A percentile compares a stretch with the other conserved stretches of the same genome.
phyloP scores from a whole-genome alignment of 164 flowering plant species.

The Litsea cubeba region DNA sequence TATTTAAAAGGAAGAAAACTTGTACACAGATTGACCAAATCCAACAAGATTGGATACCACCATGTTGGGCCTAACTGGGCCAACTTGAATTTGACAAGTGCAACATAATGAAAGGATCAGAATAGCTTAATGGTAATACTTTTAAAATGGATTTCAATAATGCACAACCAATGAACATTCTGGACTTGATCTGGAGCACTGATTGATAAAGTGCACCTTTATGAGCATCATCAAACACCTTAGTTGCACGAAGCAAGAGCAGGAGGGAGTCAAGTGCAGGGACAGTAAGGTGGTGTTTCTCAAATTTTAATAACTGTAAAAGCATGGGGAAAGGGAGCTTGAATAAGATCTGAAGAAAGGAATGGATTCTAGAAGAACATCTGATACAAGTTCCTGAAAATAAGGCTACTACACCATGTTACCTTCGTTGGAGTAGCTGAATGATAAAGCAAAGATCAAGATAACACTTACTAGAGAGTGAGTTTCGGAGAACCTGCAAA shows the following conservation, averaged over 20 bases:
- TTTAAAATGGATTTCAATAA: no score
- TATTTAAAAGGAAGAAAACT: no score
- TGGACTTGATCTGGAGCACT: no score
- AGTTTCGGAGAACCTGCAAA: conserved; percentile 64
- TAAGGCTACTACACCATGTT: background rate
- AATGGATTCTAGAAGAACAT: background rate
- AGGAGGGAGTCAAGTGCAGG: background rate
- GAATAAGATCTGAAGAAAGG: background rate
- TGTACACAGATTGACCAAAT: no score
- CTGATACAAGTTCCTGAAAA: background rate
- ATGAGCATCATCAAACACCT: background rate
- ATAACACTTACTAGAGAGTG: conserved; percentile 44
- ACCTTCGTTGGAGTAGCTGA: background rate
- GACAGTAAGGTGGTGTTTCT: background rate
- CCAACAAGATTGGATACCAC: no score
- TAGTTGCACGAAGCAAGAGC: background rate
- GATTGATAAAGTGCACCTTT: no score
- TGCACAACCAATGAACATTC: no score
- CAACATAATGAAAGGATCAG: background rate
- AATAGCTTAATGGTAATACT: background rate
- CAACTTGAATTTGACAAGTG: no score
- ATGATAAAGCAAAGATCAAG: background rate
- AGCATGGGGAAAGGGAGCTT: background rate
- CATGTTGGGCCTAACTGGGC: no score
- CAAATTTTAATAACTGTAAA: background rate